A percentile compares a stretch with the other conserved stretches of the same genome.
Conservation (phyloP, 2,329 filamentous ascomycete genomes). For the Hymenoscyphus scutula region DNA sequence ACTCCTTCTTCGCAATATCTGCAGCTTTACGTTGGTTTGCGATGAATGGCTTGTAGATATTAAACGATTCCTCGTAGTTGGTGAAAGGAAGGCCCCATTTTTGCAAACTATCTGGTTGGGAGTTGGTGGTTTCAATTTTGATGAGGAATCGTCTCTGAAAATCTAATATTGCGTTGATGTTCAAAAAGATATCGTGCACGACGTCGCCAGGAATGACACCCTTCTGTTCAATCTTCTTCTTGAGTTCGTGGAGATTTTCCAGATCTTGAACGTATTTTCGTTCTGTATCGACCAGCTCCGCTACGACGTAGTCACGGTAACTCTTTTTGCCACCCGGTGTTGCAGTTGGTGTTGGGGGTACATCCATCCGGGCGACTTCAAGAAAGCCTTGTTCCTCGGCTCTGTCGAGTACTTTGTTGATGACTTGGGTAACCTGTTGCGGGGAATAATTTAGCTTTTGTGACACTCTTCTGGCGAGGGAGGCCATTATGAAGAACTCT, state of each 20-base stretch:
- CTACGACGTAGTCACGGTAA: slow-evolving; percentile 81
- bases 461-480: not conserved
- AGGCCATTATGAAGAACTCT: not conserved
- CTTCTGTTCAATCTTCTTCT: slow-evolving; percentile 83
- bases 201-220: slow-evolving; percentile 85
- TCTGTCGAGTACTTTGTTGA: slow-evolving; percentile 88
- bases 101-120: slow-evolving; percentile 70
- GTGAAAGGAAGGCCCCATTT: slow-evolving; percentile 95
- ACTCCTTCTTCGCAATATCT: slow-evolving; percentile 76
- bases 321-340: slow-evolving; percentile 59
- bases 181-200: slow-evolving; percentile 93
- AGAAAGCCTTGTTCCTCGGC: slow-evolving; percentile 77
- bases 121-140: slow-evolving; percentile 92
- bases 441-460: not conserved
- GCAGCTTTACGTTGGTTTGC: slow-evolving; percentile 93
- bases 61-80: slow-evolving; percentile 80
- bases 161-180: slow-evolving; percentile 90
- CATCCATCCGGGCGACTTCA: slow-evolving; percentile 53
- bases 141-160: slow-evolving; percentile 95
- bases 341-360: slow-evolving; percentile 45
- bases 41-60: slow-evolving; percentile 95
- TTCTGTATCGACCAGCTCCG: slow-evolving; percentile 90
- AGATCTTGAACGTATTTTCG: slow-evolving; percentile 97
- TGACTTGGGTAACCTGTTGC: slow-evolving; percentile 75
- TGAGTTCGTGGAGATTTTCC: slow-evolving; percentile 88